A percentile compares a stretch with the other conserved stretches of the same genome.
phyloP scores from a whole-genome alignment of 2,329 filamentous ascomycete genomes.

The Pyrenophora graminea region DNA sequence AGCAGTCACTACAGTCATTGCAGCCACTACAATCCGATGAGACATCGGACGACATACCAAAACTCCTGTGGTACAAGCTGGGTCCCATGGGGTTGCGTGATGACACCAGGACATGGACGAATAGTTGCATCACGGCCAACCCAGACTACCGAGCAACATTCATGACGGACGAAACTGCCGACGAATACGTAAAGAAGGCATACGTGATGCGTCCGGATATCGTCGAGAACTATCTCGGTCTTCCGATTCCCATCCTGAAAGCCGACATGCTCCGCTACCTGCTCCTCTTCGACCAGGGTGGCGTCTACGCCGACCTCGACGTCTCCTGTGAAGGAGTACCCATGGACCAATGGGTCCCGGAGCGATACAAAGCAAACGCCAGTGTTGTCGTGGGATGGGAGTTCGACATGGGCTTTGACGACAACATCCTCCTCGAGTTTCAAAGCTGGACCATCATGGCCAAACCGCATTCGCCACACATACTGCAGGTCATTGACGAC shows the following conservation, averaged over 20 bases:
- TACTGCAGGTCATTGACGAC: constrained; percentile 34
- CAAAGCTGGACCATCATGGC: constrained; percentile 41
- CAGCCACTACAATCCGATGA: too few relatives aligned
- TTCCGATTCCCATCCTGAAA: constrained; percentile 47
- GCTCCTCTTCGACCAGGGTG: constrained; percentile 47
- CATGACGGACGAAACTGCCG: constrained; percentile 39
- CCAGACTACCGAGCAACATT: constrained; percentile 32
- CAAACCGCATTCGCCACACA: constrained; percentile 26
- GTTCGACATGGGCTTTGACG: constrained; percentile 38
- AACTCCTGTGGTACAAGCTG: constrained; percentile 49
- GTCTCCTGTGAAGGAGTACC: constrained; percentile 39
- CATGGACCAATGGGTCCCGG: constrained; percentile 46
- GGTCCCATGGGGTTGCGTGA: constrained; percentile 43
- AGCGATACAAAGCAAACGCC: constrained; percentile 33
- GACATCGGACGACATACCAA: constrained; percentile 26
- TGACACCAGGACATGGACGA: constrained; percentile 39
- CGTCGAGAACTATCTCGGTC: constrained; percentile 39
- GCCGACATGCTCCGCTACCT: constrained; percentile 52
- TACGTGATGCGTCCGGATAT: constrained; percentile 46
- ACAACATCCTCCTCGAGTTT: constrained; percentile 30
- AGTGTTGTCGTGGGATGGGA: constrained; percentile 48
- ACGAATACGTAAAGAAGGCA: constrained; percentile 38
- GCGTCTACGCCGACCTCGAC: constrained; percentile 50
- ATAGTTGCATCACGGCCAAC: constrained; percentile 41
- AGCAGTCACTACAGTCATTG: too few relatives aligned